Base-by-base conservation (phyloP, 495 filamentous ascomycete species). In the Lophium mytilinum region DNA sequence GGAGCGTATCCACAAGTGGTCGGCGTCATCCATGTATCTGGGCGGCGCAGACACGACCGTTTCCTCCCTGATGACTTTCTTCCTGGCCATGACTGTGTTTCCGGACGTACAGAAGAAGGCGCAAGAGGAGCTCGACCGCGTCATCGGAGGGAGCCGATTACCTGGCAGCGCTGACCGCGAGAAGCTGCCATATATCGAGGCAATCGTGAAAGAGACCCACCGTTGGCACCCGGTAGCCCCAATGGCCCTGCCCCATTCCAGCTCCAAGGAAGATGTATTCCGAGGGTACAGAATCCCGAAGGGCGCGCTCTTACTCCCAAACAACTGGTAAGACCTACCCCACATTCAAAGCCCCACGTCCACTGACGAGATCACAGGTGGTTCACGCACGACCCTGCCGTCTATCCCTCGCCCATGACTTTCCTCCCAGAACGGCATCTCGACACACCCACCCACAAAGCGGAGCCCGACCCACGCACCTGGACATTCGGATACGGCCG, bases 11-110 rank as follows among this genome's bases (percentile, higher is more conserved):
- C 24, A 41, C 36, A 78, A 76, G 55, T 76, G 73, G 73, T 64
- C 73, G 15, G 75, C 80, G 4, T 75, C 71, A n/a, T 73, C 74
- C 0, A 60, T 85, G 0, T 78, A 83, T 36, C 72, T 77, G 21
- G 83, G 77, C 9, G 83, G 82, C 5, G 77, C 79, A 18, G 83
- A 85, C 60, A 84, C 81, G 60, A 69, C 67, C 8, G 71, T 75
- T 9, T 69, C 72, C 0, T 52, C 74, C 1, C 36, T 77, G 0
- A 55, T 47, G 12, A 60, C 65, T 30, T 77, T 81, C 55, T 71
- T 78, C 63, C 61, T 77, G 0, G 77, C 75, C 8, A 76, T 80
- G 72, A 68, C 62, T 0, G 33, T 78, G 3, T 77, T 69, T 60
- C 79, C 80, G 0, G 69, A 77, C 0, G 76, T 76, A 0, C 78